Base-by-base conservation (phyloP, 176 grass and related monocot genomes). In the Eragrostis curvula region DNA sequence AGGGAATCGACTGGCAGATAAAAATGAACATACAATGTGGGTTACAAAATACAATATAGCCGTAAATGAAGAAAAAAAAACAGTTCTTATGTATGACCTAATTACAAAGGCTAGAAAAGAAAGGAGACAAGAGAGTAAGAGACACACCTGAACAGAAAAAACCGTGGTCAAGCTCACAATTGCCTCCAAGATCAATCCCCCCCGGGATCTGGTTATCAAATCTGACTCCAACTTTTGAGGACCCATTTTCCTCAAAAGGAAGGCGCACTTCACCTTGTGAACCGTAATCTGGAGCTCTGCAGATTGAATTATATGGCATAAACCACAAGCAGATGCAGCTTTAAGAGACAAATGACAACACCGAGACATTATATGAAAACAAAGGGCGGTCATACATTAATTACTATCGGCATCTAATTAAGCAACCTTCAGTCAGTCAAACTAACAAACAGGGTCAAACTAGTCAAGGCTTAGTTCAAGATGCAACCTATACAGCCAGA, bases 191-290 rank as follows among this genome's bases (percentile, higher is more conserved):
- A 94, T 98, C 96, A 82, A 88, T 95, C 72, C 92, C 96, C 55
- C 94, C 90, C 3, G 85, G 82, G 61, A 98, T 91, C 73, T 89
- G 84, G 70, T 88, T 89, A 77, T 98, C 96, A 17, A 98, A 98
- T 84, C 96, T 90, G 62, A 98, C 90, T 84, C 96, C 96, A 73
- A 98, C 52, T 90, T 98, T 98, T 57, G 96, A 95, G 53, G 88
- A 87, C 44, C 79, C 92, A 46, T 98, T 98, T 80, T 95, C 92
- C 88, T 93, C 96, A 77, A 98, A 98, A 87, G 85, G 68, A 88
- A 98, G 96, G 43, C 86, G 70, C 18, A 98, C 96, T 87, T 92
- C 94, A 68, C 96, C 96, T 63, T 85, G 82, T 55, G 88, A 91
- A 70, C 92, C 96, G 88, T 91, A 95, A 43, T 86, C 92, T 86